Conservation (phyloP, 2,329 filamentous ascomycete genomes). For the Periglandula ipomoeae region DNA sequence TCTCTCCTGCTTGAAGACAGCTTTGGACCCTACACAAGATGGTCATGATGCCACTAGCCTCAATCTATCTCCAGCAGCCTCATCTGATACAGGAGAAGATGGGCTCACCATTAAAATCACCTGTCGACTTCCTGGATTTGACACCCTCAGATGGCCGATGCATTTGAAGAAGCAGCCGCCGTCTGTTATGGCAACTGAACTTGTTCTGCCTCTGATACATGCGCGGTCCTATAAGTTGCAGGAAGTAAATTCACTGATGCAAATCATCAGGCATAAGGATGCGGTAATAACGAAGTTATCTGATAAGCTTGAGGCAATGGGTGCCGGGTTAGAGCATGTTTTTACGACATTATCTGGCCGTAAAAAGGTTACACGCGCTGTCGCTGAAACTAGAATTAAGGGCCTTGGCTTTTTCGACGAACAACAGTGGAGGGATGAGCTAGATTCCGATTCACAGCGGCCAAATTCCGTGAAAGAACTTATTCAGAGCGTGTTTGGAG, state of each 20-base stretch:
- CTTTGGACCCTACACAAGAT: slow-evolving; percentile 37
- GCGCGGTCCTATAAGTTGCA: slow-evolving; percentile 30
- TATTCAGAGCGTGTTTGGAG: slow-evolving; percentile 33
- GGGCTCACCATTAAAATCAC: slow-evolving; percentile 45
- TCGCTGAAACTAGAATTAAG: slow-evolving; percentile 38
- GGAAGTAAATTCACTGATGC: slow-evolving; percentile 34
- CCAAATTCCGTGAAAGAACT: slow-evolving; percentile 26
- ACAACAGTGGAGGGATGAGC: slow-evolving; percentile 26
- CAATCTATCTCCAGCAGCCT: slow-evolving; percentile 26
- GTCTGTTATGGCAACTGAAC: slow-evolving; percentile 33
- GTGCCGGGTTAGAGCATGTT: slow-evolving; percentile 42
- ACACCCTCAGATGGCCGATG: slow-evolving; percentile 57
- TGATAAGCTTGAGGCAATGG: slow-evolving; percentile 45
- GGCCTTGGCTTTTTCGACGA: slow-evolving; percentile 41
- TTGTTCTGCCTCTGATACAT: slow-evolving; percentile 44
- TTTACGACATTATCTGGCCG: slow-evolving; percentile 42
- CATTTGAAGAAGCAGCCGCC: slow-evolving; percentile 38
- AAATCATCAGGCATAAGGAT: slow-evolving; percentile 41
- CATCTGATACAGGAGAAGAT: slow-evolving; percentile 26
- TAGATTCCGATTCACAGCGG: slow-evolving; percentile 14
- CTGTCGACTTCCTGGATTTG: slow-evolving; percentile 55
- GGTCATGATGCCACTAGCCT: slow-evolving; percentile 37
- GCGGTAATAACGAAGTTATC: slow-evolving; percentile 38
- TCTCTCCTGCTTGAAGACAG: slow-evolving; percentile 49
- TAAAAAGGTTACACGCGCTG: slow-evolving; percentile 33